Percentiles rank a stretch among this genome's conserved stretches.
Evolutionary conservation across 345 rosid genomes (phyloP).

Genomic region (Lepidium didymum): DNA sequence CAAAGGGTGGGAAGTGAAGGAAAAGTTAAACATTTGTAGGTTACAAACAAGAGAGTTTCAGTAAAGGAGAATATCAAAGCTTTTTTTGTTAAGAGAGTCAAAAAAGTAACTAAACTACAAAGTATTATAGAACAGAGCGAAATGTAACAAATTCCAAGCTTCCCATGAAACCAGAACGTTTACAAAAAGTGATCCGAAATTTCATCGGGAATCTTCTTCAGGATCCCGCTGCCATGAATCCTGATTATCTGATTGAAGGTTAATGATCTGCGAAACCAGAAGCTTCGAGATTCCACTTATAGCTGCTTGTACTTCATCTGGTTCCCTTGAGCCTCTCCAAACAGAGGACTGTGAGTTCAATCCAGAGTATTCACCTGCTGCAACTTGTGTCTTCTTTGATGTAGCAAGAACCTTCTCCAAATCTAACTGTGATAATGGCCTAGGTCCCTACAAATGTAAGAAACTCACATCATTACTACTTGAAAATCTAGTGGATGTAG

Average conservation of each 20-base stretch:
- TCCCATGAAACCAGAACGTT: slow-evolving; percentile 17
- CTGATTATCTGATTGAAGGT: slow-evolving; percentile 60
- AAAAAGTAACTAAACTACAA: background rate
- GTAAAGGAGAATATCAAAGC: background rate
- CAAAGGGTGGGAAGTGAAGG: background rate
- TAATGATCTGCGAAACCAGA: slow-evolving; percentile 68
- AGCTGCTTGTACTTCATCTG: slow-evolving; percentile 78
- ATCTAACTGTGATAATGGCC: slow-evolving; percentile 66
- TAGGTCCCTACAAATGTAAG: slow-evolving; percentile 45
- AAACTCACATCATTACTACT: slow-evolving; percentile 12
- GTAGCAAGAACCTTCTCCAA: slow-evolving; percentile 62
- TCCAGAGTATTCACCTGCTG: slow-evolving; percentile 63
- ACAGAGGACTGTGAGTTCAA: slow-evolving; percentile 44
- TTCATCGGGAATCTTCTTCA: slow-evolving; percentile 23
- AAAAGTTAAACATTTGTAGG: background rate
- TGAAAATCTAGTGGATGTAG: background rate
- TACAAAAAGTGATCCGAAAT: background rate
- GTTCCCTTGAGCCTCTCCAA: slow-evolving; percentile 46
- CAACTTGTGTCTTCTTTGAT: slow-evolving; percentile 65
- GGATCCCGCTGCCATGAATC: slow-evolving; percentile 35
- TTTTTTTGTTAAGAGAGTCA: background rate
- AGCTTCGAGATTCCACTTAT: slow-evolving; percentile 79
- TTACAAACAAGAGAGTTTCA: background rate
- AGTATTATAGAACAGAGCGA: background rate
- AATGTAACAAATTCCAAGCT: background rate